Evolutionary conservation across 2,329 filamentous ascomycete species (phyloP).

Genomic region (Ceratocystiopsis sp.): DNA sequence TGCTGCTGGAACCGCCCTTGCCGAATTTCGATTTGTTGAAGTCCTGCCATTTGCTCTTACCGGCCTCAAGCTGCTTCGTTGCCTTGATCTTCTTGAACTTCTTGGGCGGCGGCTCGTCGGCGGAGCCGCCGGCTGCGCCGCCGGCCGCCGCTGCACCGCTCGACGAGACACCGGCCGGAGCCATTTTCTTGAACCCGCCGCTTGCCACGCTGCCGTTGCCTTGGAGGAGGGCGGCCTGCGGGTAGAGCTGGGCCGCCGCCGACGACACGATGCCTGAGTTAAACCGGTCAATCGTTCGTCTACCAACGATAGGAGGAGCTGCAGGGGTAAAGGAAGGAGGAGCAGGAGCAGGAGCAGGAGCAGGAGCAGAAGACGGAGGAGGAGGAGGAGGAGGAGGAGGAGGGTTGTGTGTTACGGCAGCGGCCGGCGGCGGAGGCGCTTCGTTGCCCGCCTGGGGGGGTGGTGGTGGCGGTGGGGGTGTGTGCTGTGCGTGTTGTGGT

Average conservation of each 20-base stretch:
- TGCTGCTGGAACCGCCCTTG: slow-evolving; percentile 32
- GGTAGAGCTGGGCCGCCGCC: slow-evolving; percentile 39
- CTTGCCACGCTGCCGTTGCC: slow-evolving; percentile 21
- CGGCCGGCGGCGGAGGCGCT: slow-evolving; percentile 16
- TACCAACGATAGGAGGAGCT: slow-evolving; percentile 1
- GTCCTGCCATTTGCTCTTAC: slow-evolving; percentile 89
- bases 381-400: no score
- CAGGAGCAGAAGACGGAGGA: neutral
- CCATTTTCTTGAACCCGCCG: slow-evolving; percentile 17
- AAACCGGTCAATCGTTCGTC: slow-evolving; percentile 12
- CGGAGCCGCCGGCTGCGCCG: slow-evolving; percentile 26
- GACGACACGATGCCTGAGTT: slow-evolving; percentile 33
- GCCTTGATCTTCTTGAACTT: slow-evolving; percentile 84
- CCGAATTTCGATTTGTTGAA: slow-evolving; percentile 67
- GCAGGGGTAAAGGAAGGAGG: neutral
- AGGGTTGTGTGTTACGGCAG: no score
- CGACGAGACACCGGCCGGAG: neutral
- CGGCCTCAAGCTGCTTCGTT: slow-evolving; percentile 76
- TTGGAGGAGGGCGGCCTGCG: slow-evolving; percentile 44
- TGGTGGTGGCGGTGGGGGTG: no score
- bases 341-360: neutral
- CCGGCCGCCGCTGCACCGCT: neutral
- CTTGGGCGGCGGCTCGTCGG: slow-evolving; percentile 56
- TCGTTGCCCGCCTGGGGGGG: no score
- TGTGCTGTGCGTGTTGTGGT: no score